Evolutionary conservation across 306 rosid species (phyloP), one percentile per base, ranked within the genome.

Genomic region (Vachellia pachyceras): DNA sequence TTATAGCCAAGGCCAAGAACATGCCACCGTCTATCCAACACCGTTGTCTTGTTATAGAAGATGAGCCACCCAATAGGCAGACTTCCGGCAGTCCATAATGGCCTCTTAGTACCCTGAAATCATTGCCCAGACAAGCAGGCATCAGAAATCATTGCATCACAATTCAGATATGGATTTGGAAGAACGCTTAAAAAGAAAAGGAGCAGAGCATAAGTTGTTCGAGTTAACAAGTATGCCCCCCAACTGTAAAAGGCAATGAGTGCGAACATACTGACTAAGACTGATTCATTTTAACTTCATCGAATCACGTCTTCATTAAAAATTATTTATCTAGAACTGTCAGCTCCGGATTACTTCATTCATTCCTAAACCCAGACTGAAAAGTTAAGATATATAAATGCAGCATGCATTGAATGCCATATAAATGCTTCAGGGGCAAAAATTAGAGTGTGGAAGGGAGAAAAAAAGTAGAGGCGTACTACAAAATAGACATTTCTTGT

Each of bases 21-120:
- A 39, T 92, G 98, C 99, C 99, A 94, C 82, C 82, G 87, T 86
- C 89, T 82, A 84, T 94, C 95, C 92, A 96, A 80, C 72, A 89
- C 69, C 83, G 49, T 75, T 0, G 90, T 86, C 77, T 86, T 92
- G 85, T 90, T 88, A 80, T 91, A 92, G 84, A 96, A 96, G 71
- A 97, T 92, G 76, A 89, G 79, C 99, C 99, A 96, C 66, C 97
- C 99, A 61, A 96, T 50, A 71, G 98, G 97, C 82, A 92, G 90
- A 82, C 91, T 92, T 80, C 97, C 99, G 17, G 77, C 84, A 70
- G 77, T 81, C 91, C 89, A 92, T 87, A 96, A 81, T 35, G 94
- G 96, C 83, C 86, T 90, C 78, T 88, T 40, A 15, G 71, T 79
- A 86, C 93, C 92, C 99, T 95, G 98, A 83, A 85, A 83, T 14